Percentiles rank a stretch among this genome's conserved stretches.
Evolutionary conservation across 257 asterid species (phyloP).

Genomic region (Plectranthus barbatus): DNA sequence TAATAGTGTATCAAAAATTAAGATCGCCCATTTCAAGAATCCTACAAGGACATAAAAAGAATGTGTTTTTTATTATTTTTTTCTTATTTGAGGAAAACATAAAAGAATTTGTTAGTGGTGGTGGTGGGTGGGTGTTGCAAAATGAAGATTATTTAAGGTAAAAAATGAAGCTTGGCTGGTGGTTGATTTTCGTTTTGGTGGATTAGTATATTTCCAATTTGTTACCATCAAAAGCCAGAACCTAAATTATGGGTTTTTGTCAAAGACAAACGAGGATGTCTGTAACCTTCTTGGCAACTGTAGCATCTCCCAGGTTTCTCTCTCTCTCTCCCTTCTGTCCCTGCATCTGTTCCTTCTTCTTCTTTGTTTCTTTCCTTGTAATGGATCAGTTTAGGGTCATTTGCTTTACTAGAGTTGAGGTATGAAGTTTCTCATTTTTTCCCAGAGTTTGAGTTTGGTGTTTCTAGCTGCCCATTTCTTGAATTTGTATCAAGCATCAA

Average conservation of each 20-base stretch:
- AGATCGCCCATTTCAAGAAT: constrained; percentile 17
- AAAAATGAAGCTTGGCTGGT: constrained; percentile 13
- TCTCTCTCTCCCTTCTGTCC: neutral
- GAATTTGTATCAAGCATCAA: neutral
- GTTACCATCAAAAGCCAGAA: constrained; percentile 2
- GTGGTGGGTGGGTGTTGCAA: constrained; percentile 13
- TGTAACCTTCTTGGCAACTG: constrained; percentile 6
- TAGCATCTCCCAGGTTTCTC: constrained; percentile 6
- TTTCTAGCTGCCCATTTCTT: constrained; percentile 2
- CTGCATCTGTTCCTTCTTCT: neutral
- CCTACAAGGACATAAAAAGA: constrained; percentile 3
- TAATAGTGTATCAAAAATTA: neutral
- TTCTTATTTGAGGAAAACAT: too few relatives aligned
- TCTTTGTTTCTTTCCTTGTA: neutral
- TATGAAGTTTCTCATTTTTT: neutral
- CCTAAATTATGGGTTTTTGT: constrained; percentile 12
- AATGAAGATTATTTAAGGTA: neutral
- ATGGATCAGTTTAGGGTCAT: neutral
- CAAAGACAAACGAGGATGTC: constrained; percentile 17
- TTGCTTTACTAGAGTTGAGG: neutral
- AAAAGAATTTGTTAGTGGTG: constrained; percentile 2
- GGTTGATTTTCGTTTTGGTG: neutral
- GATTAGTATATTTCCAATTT: neutral
- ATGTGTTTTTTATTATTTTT: too few relatives aligned
- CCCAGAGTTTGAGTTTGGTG: neutral